Base-by-base conservation (phyloP, 495 filamentous ascomycete genomes). In the Penicillium silybi region DNA sequence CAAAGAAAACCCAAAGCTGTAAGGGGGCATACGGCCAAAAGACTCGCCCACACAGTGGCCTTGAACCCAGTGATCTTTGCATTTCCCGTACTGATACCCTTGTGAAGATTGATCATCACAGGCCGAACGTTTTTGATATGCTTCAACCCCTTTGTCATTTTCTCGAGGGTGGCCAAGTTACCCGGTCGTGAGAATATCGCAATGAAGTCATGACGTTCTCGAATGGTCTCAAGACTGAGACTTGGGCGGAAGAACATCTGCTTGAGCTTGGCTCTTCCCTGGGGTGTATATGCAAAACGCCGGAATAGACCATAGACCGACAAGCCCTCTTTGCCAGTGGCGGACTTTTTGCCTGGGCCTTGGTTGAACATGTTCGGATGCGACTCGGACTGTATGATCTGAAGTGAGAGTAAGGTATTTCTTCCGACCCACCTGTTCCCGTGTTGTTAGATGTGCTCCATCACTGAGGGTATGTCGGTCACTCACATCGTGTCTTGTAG, bases 241-340 rank as follows among this genome's bases (percentile, higher is more conserved):
- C 79, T 95, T 27, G 93, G 93, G 0, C 87, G 84, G 26, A 97
- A 76, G 54, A 98, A 95, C 56, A 89, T 87, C 59, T 90, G 86
- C 18, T 88, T 84, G 4, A 98, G 77, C 42, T 80, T 81, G 20
- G 73, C 65, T 58, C 85, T 89, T 2, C 95, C 93, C 58, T 96
- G 89, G 6, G 89, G 84, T 2, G 89, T 96, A 27, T 79, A 81
- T 38, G 95, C 87, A 51, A 92, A 74, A 35, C 85, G 78, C 39
- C 86, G 81, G 53, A 95, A 90, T 11, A 95, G 74, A 4, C 91
- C 93, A 55, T 87, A 95, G 1, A 98, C 69, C 2, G 92, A 96
- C n/a, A 97, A 79, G 7, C 84, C 86, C 65, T 97, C 90, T 64
- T 96, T 97, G 0, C 85, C 81, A 13, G 85, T 85, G 0, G 85